Conservation (phyloP, 148 eudicot species). For the Linanthus parryae region DNA sequence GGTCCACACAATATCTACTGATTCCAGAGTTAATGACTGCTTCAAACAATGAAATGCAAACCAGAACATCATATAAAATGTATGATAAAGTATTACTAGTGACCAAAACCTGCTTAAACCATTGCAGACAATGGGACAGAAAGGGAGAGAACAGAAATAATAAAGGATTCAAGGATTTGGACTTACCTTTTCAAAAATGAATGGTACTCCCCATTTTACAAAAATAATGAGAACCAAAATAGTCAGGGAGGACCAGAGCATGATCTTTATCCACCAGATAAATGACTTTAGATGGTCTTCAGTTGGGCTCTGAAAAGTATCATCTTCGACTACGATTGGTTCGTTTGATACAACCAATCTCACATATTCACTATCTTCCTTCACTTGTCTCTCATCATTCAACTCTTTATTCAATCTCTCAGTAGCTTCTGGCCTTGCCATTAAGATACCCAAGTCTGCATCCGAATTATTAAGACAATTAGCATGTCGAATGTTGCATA, state of each 20-base stretch:
- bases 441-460: too few species aligned
- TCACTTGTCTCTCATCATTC: conserved; percentile 28
- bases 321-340: conserved; percentile 33
- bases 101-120: too few species aligned
- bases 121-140: too few species aligned
- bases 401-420: conserved; percentile 25
- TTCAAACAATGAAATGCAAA: too few species aligned
- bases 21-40: too few species aligned
- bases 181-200: conserved; percentile 88
- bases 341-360: conserved; percentile 54
- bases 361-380: conserved; percentile 73
- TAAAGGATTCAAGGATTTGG: too few species aligned
- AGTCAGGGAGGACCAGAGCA: conserved; percentile 34
- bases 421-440: conserved; percentile 39
- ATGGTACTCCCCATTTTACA: conserved; percentile 84
- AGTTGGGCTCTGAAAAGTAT: conserved; percentile 22
- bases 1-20: too few species aligned
- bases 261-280: conserved; percentile 69
- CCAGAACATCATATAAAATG: too few species aligned
- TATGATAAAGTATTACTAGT: too few species aligned
- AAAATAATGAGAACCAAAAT: conserved; percentile 33
- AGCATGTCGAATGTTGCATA: too few species aligned
- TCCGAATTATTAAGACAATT: too few species aligned
- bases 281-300: conserved; percentile 27
- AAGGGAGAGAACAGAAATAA: too few species aligned